phyloP scores from a whole-genome alignment of 2,329 filamentous ascomycete genomes.

The Periglandula ipomoeae region DNA sequence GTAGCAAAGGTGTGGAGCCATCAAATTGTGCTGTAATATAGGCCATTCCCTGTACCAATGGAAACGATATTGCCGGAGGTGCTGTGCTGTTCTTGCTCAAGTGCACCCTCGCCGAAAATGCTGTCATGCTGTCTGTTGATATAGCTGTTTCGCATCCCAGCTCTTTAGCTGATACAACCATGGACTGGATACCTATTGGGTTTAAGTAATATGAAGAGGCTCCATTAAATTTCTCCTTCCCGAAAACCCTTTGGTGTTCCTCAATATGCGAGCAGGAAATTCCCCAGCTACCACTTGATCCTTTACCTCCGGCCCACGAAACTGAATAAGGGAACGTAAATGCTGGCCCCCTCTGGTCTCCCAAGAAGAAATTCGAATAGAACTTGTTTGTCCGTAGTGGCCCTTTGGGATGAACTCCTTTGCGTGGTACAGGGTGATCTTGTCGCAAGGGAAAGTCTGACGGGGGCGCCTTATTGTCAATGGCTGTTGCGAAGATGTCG shows the following conservation, averaged over 20 bases:
- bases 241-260: slow-evolving; percentile 56
- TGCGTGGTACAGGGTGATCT: slow-evolving; percentile 50
- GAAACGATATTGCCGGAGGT: slow-evolving; percentile 60
- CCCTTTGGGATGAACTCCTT: slow-evolving; percentile 35
- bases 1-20: slow-evolving; percentile 60
- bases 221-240: slow-evolving; percentile 43
- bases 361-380: slow-evolving; percentile 72
- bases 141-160: slow-evolving; percentile 52
- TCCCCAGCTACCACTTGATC: slow-evolving; percentile 61
- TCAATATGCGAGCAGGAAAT: slow-evolving; percentile 70
- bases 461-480: slow-evolving; percentile 43
- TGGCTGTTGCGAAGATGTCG: slow-evolving; percentile 48
- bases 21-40: slow-evolving; percentile 74
- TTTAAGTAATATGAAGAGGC: slow-evolving; percentile 68
- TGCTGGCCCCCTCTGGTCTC: slow-evolving; percentile 55
- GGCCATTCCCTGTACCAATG: slow-evolving; percentile 81
- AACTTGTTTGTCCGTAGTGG: slow-evolving; percentile 72
- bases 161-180: slow-evolving; percentile 72
- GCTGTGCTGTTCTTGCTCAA: slow-evolving; percentile 46
- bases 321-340: slow-evolving; percentile 72
- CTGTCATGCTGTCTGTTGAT: slow-evolving; percentile 44
- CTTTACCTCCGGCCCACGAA: slow-evolving; percentile 56
- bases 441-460: slow-evolving; percentile 34
- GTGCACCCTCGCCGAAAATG: slow-evolving; percentile 57
- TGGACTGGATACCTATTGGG: slow-evolving; percentile 70